phyloP scores from a whole-genome alignment of 225 moss, liverwort and hornwort genomes.

The Rhytidiadelphus loreus region DNA sequence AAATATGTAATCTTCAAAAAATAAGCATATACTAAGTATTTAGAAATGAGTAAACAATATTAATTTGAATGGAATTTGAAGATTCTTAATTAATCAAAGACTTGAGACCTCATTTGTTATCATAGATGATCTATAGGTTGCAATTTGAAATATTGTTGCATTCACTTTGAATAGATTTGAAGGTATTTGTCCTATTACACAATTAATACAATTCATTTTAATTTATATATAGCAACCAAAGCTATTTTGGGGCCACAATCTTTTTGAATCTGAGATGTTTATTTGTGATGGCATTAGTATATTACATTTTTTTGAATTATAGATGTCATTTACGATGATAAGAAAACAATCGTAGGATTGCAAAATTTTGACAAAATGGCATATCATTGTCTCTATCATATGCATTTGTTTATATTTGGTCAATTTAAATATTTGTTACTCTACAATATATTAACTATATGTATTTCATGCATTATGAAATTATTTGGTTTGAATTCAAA shows the following conservation, averaged over 20 bases:
- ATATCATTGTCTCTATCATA: not conserved
- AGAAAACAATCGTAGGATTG: not conserved
- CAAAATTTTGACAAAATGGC: not conserved
- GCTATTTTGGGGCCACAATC: fast-evolving
- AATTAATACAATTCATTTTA: not conserved
- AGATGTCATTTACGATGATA: not conserved
- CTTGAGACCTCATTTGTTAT: not conserved
- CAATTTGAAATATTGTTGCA: not conserved
- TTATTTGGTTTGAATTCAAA: not conserved
- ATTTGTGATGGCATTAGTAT: not conserved
- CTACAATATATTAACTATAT: not conserved
- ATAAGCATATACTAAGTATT: too few species aligned
- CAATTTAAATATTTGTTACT: not conserved
- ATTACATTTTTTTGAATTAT: not conserved
- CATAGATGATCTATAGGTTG: not conserved
- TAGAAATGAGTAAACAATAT: not conserved
- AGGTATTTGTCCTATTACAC: not conserved
- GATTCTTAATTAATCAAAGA: not conserved
- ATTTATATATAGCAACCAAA: not conserved
- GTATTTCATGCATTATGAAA: not conserved
- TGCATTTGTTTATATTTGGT: too few species aligned
- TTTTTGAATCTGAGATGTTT: not conserved
- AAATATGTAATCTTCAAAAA: not conserved
- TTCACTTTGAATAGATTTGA: not conserved
- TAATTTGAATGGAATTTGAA: not conserved